A percentile compares a stretch with the other conserved stretches of the same genome.
Evolutionary conservation across 176 grass and related monocot species (phyloP).

Genomic region (Thinopyrum elongatum): DNA sequence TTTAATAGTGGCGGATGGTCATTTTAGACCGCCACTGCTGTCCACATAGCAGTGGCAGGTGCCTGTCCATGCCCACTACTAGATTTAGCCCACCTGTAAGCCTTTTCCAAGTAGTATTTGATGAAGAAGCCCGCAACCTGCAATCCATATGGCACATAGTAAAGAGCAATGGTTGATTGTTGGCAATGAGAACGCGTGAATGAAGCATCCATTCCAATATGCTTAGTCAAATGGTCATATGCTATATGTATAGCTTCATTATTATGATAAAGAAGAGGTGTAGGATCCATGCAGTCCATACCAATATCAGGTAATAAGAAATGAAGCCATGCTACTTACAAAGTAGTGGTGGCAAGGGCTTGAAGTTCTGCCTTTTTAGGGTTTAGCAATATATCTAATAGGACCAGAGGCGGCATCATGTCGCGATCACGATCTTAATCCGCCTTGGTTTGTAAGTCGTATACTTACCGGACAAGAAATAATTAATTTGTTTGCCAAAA

Average conservation of each 20-base stretch:
- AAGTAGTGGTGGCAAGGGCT: background rate
- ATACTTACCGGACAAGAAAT: too few relatives aligned
- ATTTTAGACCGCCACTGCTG: too few relatives aligned
- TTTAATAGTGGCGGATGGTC: too few relatives aligned
- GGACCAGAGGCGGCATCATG: too few relatives aligned
- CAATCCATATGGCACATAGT: background rate
- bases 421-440: too few relatives aligned
- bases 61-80: too few relatives aligned
- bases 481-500: too few relatives aligned
- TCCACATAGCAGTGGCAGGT: too few relatives aligned
- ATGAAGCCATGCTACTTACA: background rate
- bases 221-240: background rate
- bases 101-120: too few relatives aligned
- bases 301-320: background rate
- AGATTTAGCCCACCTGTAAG: too few relatives aligned
- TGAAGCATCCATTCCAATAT: background rate
- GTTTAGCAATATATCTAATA: too few relatives aligned
- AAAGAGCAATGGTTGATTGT: background rate
- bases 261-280: background rate
- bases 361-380: background rate
- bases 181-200: background rate
- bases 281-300: background rate
- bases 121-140: background rate
- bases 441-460: too few relatives aligned
- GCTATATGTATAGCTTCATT: background rate